These are phyloP conservation scores for Takashimella tepidaria DNA, from an alignment of 1,284 basidiomycete genomes.

Conservation along the genomic window DNA sequence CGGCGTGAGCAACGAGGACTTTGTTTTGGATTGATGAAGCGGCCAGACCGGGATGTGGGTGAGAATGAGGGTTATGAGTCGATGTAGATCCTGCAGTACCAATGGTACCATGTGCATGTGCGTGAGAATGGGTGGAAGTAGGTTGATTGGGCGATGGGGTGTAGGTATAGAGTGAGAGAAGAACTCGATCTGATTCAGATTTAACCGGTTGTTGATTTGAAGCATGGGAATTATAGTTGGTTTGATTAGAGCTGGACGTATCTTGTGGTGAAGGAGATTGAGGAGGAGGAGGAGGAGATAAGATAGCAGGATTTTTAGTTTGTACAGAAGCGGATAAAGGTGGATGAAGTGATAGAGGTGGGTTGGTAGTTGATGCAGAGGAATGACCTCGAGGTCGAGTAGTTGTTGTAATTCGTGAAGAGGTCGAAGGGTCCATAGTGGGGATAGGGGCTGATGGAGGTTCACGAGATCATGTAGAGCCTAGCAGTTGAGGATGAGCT, in stretches of 20 bases:
- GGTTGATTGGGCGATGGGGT: slow-evolving; percentile 13
- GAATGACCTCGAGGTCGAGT: not conserved
- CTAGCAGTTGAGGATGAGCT: no score
- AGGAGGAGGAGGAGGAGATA: not conserved
- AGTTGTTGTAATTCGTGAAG: no score
- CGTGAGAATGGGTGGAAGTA: slow-evolving; percentile 14
- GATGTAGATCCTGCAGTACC: slow-evolving; percentile 13
- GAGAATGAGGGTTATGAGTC: no score
- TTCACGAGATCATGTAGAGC: no score
- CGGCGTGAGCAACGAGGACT: slow-evolving; percentile 30
- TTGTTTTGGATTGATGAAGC: slow-evolving; percentile 9
- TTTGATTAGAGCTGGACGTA: not conserved
- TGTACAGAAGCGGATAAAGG: not conserved
- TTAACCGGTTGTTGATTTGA: slow-evolving; percentile 8
- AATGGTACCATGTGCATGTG: slow-evolving; percentile 19
- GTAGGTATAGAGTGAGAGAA: slow-evolving; percentile 35
- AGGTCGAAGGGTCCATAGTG: no score
- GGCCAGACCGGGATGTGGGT: no score
- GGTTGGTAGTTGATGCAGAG: not conserved
- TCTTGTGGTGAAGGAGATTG: not conserved
- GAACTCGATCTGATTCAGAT: slow-evolving; percentile 1
- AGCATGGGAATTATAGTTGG: slow-evolving; percentile 7
- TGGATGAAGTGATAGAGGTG: not conserved
- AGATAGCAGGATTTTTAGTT: not conserved
- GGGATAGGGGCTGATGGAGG: no score